A percentile compares a stretch with the other conserved stretches of the same genome.
phyloP scores from a whole-genome alignment of 2,329 filamentous ascomycete genomes.

The Aspergillus spinulosporus region DNA sequence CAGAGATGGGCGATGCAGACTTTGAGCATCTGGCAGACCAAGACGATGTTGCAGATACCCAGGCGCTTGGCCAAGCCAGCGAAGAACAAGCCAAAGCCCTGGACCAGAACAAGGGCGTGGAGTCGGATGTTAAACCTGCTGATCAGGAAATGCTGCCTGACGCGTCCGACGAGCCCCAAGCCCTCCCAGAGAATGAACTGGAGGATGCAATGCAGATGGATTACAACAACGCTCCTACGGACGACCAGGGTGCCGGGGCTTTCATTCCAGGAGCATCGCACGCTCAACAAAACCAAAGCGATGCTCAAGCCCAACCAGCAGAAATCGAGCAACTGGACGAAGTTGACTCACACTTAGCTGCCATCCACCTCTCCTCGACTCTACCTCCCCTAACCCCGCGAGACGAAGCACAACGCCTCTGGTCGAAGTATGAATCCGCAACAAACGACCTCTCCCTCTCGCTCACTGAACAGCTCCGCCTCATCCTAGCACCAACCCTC shows the following conservation, averaged over 20 bases:
- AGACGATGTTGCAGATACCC: constrained; percentile 76
- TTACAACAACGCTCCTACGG: constrained; percentile 36
- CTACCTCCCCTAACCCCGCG: constrained; percentile 46
- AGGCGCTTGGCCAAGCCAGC: constrained; percentile 84
- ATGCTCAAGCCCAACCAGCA: constrained; percentile 42
- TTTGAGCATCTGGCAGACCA: constrained; percentile 93
- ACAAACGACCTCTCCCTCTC: constrained; percentile 86
- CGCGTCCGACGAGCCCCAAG: constrained; percentile 41
- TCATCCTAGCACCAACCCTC: constrained; percentile 91
- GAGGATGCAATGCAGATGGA: constrained; percentile 49
- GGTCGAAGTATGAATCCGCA: constrained; percentile 78
- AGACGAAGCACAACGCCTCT: constrained; percentile 69
- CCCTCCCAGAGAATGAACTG: constrained; percentile 48
- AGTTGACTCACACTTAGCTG: constrained; percentile 60
- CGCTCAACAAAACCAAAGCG: constrained; percentile 29
- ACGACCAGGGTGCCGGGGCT: constrained; percentile 47
- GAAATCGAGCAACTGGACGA: constrained; percentile 48
- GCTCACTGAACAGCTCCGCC: constrained; percentile 88
- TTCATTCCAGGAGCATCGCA: constrained; percentile 55
- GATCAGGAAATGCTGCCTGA: constrained; percentile 61
- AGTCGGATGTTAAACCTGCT: constrained; percentile 60
- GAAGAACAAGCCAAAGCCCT: constrained; percentile 84
- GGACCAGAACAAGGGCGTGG: constrained; percentile 85
- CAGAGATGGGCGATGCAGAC: constrained; percentile 76
- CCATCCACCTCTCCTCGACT: constrained; percentile 67